Percentiles rank a stretch among this genome's conserved stretches.
phyloP scores from a whole-genome alignment of 2,329 filamentous ascomycete genomes.

The Pestalotiopsis fici region DNA sequence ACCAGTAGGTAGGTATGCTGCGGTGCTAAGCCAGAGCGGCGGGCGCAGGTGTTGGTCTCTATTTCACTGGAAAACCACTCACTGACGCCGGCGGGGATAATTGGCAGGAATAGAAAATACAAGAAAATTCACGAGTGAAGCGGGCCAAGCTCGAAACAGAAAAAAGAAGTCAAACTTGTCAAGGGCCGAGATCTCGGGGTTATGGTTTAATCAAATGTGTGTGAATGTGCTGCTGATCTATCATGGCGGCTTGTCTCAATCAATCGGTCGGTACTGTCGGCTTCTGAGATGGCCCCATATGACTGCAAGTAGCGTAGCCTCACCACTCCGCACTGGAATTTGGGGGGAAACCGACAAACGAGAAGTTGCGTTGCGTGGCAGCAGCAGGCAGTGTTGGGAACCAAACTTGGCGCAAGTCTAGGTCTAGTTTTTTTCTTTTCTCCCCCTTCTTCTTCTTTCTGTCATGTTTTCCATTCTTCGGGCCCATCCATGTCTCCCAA shows the following conservation, averaged over 20 bases:
- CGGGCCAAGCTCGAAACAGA: not conserved
- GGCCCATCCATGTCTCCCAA: too few relatives aligned
- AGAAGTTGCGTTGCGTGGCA: not conserved
- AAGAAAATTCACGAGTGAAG: not conserved
- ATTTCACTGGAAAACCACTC: not conserved
- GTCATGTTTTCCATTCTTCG: not conserved
- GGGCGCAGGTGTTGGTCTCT: not conserved
- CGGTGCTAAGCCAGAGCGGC: not conserved
- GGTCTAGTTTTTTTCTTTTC: not conserved
- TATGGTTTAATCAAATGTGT: slow-evolving; percentile 2
- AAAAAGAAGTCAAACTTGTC: not conserved
- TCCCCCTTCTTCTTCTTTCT: not conserved
- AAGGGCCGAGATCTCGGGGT: slow-evolving; percentile 1
- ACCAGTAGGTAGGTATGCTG: not conserved
- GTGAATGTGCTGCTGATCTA: not conserved
- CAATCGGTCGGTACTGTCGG: not conserved
- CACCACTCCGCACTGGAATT: not conserved
- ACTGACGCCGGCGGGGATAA: not conserved
- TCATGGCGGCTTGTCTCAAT: not conserved
- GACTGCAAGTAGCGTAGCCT: not conserved
- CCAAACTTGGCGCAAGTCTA: not conserved
- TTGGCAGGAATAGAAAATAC: not conserved
- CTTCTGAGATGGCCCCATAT: slow-evolving; percentile 2
- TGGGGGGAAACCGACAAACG: not conserved
- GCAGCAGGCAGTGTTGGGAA: not conserved